Percentiles rank a stretch among this genome's conserved stretches.
These are phyloP conservation scores for Hypsizygus ulmarius DNA, from an alignment of 1,284 basidiomycete genomes.

Conservation along the genomic window DNA sequence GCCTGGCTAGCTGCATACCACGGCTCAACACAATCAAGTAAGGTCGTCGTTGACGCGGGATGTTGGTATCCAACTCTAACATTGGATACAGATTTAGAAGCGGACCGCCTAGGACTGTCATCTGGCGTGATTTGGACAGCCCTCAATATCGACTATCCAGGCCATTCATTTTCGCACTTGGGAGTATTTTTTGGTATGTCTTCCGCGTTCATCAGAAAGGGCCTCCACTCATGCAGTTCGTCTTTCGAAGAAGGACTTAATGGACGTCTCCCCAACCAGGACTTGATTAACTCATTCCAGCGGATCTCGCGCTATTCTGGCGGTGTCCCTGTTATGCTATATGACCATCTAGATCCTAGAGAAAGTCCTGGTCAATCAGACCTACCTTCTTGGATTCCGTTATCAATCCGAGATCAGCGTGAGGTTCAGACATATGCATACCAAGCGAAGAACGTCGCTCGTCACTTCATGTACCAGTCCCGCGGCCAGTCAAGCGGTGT, in stretches of 20 bases:
- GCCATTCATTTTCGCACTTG: slow-evolving; percentile 93
- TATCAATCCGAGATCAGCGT: slow-evolving; percentile 37
- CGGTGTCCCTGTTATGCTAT: slow-evolving; percentile 72
- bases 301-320: slow-evolving; percentile 72
- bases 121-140: slow-evolving; percentile 95
- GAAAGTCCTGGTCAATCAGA: slow-evolving; percentile 35
- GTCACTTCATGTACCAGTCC: slow-evolving; percentile 68
- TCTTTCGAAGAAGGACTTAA: slow-evolving; percentile 81
- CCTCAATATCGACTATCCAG: slow-evolving; percentile 92
- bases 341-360: slow-evolving; percentile 65
- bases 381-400: slow-evolving; percentile 47
- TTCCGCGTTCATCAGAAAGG: background rate
- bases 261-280: slow-evolving; percentile 94
- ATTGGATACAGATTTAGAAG: slow-evolving; percentile 56
- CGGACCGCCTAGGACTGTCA: slow-evolving; percentile 57
- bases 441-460: slow-evolving; percentile 59
- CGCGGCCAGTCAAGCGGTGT: slow-evolving; percentile 72
- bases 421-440: slow-evolving; percentile 52
- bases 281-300: slow-evolving; percentile 83
- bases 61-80: background rate
- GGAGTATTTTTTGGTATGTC: slow-evolving; percentile 72
- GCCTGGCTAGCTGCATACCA: slow-evolving; percentile 90
- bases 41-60: slow-evolving; percentile 17
- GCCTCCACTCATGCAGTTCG: background rate
- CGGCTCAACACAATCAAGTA: slow-evolving; percentile 65